Evolutionary conservation across 2,329 filamentous ascomycete genomes (phyloP).

Genomic region (Niveomyces coronatus): DNA sequence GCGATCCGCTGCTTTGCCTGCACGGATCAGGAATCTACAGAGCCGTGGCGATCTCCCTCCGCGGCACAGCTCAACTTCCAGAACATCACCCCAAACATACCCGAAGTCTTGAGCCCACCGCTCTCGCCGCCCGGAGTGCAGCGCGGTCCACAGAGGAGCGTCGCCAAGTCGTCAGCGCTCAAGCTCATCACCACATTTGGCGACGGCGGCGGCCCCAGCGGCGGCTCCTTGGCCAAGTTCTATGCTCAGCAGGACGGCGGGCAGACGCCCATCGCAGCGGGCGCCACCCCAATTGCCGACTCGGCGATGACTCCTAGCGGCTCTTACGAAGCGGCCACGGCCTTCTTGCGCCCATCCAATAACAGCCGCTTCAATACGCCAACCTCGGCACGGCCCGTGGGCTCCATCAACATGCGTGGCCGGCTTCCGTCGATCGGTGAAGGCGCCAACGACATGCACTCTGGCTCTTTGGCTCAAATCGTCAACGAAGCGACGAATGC

Average conservation of each 20-base stretch:
- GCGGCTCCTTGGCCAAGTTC: conserved; percentile 55
- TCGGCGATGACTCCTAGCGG: conserved; percentile 56
- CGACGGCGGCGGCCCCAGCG: no score
- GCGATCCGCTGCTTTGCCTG: conserved; percentile 92
- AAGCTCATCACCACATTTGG: conserved; percentile 90
- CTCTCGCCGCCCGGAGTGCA: conserved; percentile 61
- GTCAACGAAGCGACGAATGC: conserved; percentile 10
- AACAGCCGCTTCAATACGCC: conserved; percentile 62
- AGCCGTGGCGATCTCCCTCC: conserved; percentile 80
- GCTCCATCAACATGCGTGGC: conserved; percentile 40
- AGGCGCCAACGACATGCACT: conserved; percentile 24
- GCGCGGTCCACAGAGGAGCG: conserved; percentile 48
- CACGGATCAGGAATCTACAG: conserved; percentile 72
- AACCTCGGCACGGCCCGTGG: conserved; percentile 49
- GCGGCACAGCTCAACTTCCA: conserved; percentile 52
- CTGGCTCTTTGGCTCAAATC: conserved; percentile 15
- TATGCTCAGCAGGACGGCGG: conserved; percentile 46
- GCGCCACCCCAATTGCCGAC: conserved; percentile 80
- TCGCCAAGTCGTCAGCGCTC: conserved; percentile 71
- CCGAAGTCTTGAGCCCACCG: conserved; percentile 56
- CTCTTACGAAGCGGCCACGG: conserved; percentile 50
- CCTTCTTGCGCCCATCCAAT: conserved; percentile 56
- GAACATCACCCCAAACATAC: conserved; percentile 42
- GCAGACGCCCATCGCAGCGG: conserved; percentile 67
- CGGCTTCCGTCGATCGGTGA: conserved; percentile 74